Conservation (phyloP, 495 filamentous ascomycete species). For the Lichenothelia convexa region DNA sequence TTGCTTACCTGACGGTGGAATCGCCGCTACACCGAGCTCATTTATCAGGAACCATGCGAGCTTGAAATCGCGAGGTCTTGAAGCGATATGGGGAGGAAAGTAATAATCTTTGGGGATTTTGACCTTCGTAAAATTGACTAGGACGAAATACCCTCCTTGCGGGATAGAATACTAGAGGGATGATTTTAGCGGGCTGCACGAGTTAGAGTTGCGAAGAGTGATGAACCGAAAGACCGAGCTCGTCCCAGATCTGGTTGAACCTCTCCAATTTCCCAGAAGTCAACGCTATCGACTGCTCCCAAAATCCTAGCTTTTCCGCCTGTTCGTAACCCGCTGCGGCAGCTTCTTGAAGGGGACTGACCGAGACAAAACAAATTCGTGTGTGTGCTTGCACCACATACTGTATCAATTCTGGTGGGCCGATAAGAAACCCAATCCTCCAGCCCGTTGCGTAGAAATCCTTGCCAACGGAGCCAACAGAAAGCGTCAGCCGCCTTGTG, state of each 20-base stretch:
- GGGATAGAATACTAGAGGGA: conserved; percentile 53
- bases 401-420: conserved; percentile 72
- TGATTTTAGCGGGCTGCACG: background rate
- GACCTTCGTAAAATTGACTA: conserved; percentile 78
- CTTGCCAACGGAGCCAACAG: conserved; percentile 89
- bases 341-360: conserved; percentile 87
- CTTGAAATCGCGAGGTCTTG: conserved; percentile 78
- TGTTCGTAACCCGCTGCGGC: conserved; percentile 90
- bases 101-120: conserved; percentile 61
- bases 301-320: conserved; percentile 70
- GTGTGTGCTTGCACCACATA: conserved; percentile 91
- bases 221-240: conserved; percentile 54
- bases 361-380: conserved; percentile 85
- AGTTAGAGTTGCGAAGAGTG: background rate
- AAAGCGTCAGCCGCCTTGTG: conserved; percentile 69
- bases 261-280: conserved; percentile 78
- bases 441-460: conserved; percentile 97
- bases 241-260: conserved; percentile 78
- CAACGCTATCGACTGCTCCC: conserved; percentile 60
- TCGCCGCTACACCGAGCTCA: conserved; percentile 87
- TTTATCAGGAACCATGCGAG: conserved; percentile 91
- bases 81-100: conserved; percentile 75
- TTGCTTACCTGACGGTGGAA: conserved; percentile 49
- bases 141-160: conserved; percentile 91
- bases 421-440: conserved; percentile 91